These are phyloP conservation scores for Plantago rigida DNA, from an alignment of 305 asterid genomes.

Conservation along the genomic window DNA sequence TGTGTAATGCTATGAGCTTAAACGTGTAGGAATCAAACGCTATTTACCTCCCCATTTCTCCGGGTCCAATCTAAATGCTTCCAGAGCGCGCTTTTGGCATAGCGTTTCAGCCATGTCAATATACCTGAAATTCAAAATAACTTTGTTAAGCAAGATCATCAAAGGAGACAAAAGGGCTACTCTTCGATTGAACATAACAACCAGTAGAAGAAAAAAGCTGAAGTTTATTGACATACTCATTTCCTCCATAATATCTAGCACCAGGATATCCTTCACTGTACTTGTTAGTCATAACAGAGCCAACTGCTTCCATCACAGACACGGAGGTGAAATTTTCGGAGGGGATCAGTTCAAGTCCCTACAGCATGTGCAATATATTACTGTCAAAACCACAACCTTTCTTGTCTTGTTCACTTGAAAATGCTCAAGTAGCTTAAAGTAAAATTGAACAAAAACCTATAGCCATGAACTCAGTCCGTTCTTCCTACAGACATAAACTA, in stretches of 20 bases:
- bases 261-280: constrained; percentile 96
- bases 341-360: too few species aligned
- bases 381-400: not conserved
- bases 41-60: constrained; percentile 79
- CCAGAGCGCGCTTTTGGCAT: constrained; percentile 85
- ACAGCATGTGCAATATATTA: too few species aligned
- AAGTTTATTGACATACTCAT: constrained; percentile 42
- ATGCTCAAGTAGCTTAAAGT: not conserved
- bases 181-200: too few species aligned
- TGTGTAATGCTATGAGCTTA: not conserved
- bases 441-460: not conserved
- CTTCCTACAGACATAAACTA: not conserved
- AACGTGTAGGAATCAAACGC: not conserved
- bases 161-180: not conserved
- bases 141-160: not conserved
- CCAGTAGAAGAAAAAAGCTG: too few species aligned
- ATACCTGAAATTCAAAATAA: constrained; percentile 37
- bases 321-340: too few species aligned
- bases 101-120: constrained; percentile 86
- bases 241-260: constrained; percentile 93
- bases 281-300: constrained; percentile 89
- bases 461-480: not conserved
- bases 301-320: constrained; percentile 92
- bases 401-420: not conserved
- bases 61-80: constrained; percentile 65